A percentile compares a stretch with the other conserved stretches of the same genome.
phyloP scores from a whole-genome alignment of 148 eudicot species.

The Diospyros lotus region DNA sequence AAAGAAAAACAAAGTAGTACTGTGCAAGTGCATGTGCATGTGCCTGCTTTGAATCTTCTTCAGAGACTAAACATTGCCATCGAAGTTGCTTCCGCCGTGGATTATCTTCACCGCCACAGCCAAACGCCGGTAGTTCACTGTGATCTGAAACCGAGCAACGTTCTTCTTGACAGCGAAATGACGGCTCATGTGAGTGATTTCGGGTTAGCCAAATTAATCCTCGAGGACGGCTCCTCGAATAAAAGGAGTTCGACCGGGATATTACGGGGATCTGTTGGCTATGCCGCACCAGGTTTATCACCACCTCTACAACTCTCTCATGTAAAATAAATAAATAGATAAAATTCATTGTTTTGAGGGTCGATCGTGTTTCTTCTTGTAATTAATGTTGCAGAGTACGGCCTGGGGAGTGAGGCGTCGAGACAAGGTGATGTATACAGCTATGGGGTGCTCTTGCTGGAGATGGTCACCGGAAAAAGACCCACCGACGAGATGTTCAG shows the following conservation, averaged over 20 bases:
- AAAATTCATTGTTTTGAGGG: neutral
- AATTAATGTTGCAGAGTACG: slow-evolving; percentile 8
- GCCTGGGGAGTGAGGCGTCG: slow-evolving; percentile 9
- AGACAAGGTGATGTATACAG: slow-evolving; percentile 15
- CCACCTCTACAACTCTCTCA: neutral
- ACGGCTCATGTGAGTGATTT: slow-evolving; percentile 15
- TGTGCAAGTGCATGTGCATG: too few species aligned
- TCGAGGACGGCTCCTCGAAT: neutral
- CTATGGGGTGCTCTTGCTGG: slow-evolving; percentile 16
- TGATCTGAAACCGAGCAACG: slow-evolving; percentile 16
- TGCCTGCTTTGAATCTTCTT: neutral
- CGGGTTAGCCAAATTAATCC: slow-evolving; percentile 12
- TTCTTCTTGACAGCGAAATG: slow-evolving; percentile 13
- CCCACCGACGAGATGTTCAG: slow-evolving; percentile 13
- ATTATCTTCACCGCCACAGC: slow-evolving; percentile 11
- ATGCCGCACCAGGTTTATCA: slow-evolving; percentile 4
- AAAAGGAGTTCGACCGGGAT: slow-evolving; percentile 5
- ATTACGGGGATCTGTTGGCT: slow-evolving; percentile 13
- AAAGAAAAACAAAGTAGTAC: neutral
- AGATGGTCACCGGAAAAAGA: slow-evolving; percentile 11
- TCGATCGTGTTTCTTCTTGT: neutral
- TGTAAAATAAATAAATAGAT: neutral
- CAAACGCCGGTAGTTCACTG: slow-evolving; percentile 13
- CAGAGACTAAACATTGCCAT: slow-evolving; percentile 15
- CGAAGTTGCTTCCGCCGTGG: slow-evolving; percentile 13